Percentiles rank a stretch among this genome's conserved stretches.
Evolutionary conservation across 23 red algal species (phyloP).

Genomic region (Chondrus crispus): DNA sequence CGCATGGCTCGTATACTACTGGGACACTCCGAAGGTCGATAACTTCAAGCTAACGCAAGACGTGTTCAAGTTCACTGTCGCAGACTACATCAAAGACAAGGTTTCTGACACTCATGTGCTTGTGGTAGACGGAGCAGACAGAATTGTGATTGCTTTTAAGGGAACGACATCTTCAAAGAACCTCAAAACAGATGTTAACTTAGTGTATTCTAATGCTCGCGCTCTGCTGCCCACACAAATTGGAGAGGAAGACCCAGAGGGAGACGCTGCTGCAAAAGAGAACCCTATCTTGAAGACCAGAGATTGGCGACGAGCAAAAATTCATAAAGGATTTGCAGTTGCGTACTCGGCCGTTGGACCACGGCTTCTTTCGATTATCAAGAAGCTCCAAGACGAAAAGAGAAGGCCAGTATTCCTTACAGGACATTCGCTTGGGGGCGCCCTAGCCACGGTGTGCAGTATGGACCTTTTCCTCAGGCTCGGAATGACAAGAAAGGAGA

Average conservation of each 20-base stretch:
- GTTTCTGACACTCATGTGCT: constrained; percentile 81
- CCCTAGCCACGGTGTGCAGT: constrained; percentile 79
- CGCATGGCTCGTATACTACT: constrained; percentile 84
- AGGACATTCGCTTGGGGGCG: constrained; percentile 93
- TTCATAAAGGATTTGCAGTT: constrained; percentile 80
- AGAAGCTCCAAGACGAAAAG: constrained; percentile 42
- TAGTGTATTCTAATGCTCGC: constrained; percentile 57
- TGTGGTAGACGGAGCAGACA: constrained; percentile 72
- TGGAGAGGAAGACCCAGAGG: constrained; percentile 39
- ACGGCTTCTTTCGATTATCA: constrained; percentile 37
- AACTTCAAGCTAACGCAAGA: constrained; percentile 71
- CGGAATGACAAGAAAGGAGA: constrained; percentile 53
- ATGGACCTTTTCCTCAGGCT: constrained; percentile 55
- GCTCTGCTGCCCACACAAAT: constrained; percentile 68
- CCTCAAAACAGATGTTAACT: constrained; percentile 78
- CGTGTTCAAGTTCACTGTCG: constrained; percentile 62
- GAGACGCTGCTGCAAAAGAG: constrained; percentile 17
- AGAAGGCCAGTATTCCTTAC: constrained; percentile 83
- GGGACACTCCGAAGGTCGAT: constrained; percentile 76
- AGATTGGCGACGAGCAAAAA: constrained; percentile 46
- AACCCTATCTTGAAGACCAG: constrained; percentile 32
- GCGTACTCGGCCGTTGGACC: constrained; percentile 53
- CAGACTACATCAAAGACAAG: constrained; percentile 65
- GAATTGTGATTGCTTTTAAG: constrained; percentile 83
- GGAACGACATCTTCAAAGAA: constrained; percentile 85